Base-by-base conservation (phyloP, 768 basidiomycete genomes). In the Coprinopsis sp. region DNA sequence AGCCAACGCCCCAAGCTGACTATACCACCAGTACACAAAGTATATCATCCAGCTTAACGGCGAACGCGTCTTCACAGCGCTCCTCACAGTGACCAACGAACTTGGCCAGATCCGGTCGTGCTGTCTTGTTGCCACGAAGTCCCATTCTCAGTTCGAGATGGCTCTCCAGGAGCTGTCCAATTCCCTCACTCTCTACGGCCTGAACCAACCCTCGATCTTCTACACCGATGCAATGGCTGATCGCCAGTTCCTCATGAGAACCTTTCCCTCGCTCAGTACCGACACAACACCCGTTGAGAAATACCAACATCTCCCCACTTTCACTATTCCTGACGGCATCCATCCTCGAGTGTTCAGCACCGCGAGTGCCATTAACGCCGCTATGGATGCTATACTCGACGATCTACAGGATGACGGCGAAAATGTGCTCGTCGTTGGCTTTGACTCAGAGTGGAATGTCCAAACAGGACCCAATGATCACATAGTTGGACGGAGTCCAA, bases 201-300 rank as follows among this genome's bases (percentile, higher is more conserved):
- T 63, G 31, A 16, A 33, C 2, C 49, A 59, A 16, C 56, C 59
- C 23, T 0, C 14, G 0, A n/a, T 61, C 5, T 44, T 65, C 13
- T 66, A 57, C 46, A 66, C 64, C 0, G 63, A 69, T 34, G 64
- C 58, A 34, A 58, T 66, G 39, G 37, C 52, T 0, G 65, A 67
- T 36, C 64, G 62, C 42, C 37, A 47, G 1, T 58, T 54, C 10
- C 50, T 57, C 10, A 54, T 55, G 33, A n/a, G n/a, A n/a, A n/a
- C n/a, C n/a, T n/a, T n/a, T n/a, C n/a, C n/a, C n/a, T n/a, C n/a
- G n/a, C n/a, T 14, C 24, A 40, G 33, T 12, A n/a, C 33, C 2
- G 47, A 44, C 36, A 51, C 58, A n/a, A 33, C 44, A 2, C 48
- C 54, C 0, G 41, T 57, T 27, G 58, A 63, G 25, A 59, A 65